Evolutionary conservation across 2,329 filamentous ascomycete genomes (phyloP).

Genomic region (Diaporthe sp.): DNA sequence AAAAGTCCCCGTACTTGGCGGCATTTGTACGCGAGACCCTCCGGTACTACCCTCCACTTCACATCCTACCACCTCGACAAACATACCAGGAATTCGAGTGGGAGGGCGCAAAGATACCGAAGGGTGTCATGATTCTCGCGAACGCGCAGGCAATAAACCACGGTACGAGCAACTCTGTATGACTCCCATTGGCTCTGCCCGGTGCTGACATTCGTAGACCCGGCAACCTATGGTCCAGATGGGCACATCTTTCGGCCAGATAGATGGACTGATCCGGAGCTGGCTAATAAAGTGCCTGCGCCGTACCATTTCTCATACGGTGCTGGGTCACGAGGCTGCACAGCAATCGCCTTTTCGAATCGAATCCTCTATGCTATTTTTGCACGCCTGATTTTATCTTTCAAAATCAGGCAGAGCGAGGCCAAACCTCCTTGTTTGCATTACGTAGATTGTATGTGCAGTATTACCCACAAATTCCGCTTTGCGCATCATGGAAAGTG

Average conservation of each 20-base stretch:
- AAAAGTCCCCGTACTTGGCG: slow-evolving; percentile 41
- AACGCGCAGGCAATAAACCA: slow-evolving; percentile 30
- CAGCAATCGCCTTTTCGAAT: slow-evolving; percentile 45
- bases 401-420: slow-evolving; percentile 41
- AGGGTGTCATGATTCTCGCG: slow-evolving; percentile 30
- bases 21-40: slow-evolving; percentile 43
- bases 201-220: not conserved
- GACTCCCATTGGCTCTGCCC: not conserved
- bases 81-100: slow-evolving; percentile 31
- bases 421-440: slow-evolving; percentile 38
- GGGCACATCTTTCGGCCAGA: slow-evolving; percentile 37
- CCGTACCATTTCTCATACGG: slow-evolving; percentile 45
- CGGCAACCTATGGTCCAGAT: slow-evolving; percentile 19
- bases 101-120: slow-evolving; percentile 26
- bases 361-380: slow-evolving; percentile 45
- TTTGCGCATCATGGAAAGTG: not conserved
- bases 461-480: not conserved
- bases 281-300: slow-evolving; percentile 39
- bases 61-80: slow-evolving; percentile 33
- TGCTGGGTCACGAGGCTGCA: slow-evolving; percentile 44
- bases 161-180: not conserved
- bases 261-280: slow-evolving; percentile 31
- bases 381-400: slow-evolving; percentile 43
- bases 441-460: slow-evolving; percentile 38
- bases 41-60: slow-evolving; percentile 42